These are phyloP conservation scores for Trifolium subterraneum DNA, from an alignment of 306 rosid genomes.

Conservation along the genomic window DNA sequence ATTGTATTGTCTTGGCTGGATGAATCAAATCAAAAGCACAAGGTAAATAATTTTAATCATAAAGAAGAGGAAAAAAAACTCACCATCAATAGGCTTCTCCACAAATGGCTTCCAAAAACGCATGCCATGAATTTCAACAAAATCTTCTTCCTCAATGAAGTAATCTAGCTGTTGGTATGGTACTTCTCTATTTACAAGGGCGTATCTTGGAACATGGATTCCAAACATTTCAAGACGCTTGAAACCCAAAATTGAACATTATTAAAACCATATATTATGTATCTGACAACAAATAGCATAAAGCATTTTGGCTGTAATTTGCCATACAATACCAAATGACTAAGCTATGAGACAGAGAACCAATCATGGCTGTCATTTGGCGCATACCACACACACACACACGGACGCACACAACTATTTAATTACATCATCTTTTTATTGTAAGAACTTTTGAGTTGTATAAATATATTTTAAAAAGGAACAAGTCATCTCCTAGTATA, in stretches of 20 bases:
- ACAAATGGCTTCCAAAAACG: constrained; percentile 99
- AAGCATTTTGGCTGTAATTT: constrained; percentile 18
- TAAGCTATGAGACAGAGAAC: constrained; percentile 21
- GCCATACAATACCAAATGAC: constrained; percentile 12
- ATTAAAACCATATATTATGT: constrained; percentile 40
- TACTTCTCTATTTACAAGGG: constrained; percentile 81
- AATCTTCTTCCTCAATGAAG: constrained; percentile 93
- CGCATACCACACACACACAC: too few species aligned
- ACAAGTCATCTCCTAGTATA: background rate
- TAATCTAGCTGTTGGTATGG: constrained; percentile 83
- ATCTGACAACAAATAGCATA: constrained; percentile 36
- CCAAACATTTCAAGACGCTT: constrained; percentile 85
- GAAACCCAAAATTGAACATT: constrained; percentile 51
- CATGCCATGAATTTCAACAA: constrained; percentile 86
- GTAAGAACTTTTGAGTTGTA: background rate
- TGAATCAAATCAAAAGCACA: constrained; percentile 23
- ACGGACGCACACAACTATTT: background rate
- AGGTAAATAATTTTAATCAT: constrained; percentile 22
- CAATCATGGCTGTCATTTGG: background rate
- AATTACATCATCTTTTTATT: background rate
- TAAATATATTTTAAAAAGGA: constrained; percentile 7
- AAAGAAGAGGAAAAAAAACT: constrained; percentile 45
- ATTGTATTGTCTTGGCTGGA: constrained; percentile 8
- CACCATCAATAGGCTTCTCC: constrained; percentile 97
- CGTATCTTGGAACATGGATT: constrained; percentile 91